phyloP scores from a whole-genome alignment of 2,329 filamentous ascomycete genomes.

The Neodidymelliopsis sp. region DNA sequence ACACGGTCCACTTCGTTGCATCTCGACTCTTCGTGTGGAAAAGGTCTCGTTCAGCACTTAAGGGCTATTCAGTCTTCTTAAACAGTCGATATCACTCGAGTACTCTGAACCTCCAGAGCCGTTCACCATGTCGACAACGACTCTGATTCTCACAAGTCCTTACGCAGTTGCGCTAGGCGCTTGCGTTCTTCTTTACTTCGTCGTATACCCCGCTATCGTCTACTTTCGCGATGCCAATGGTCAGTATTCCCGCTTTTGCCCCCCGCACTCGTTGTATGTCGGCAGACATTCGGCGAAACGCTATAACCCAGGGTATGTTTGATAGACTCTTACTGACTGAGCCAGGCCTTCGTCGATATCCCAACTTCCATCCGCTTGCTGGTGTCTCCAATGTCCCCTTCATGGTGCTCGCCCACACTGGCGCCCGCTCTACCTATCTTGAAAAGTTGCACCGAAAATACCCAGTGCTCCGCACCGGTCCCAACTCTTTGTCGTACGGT shows the following conservation, averaged over 20 bases:
- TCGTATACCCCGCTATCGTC: constrained; percentile 51
- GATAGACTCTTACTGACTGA: background rate
- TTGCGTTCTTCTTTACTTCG: constrained; percentile 45
- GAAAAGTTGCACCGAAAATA: constrained; percentile 56
- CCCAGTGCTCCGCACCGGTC: constrained; percentile 50
- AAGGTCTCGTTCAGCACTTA: constrained; percentile 15
- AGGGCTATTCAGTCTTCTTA: constrained; percentile 13
- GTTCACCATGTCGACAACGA: constrained; percentile 27
- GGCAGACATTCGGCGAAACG: background rate
- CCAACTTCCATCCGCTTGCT: constrained; percentile 56
- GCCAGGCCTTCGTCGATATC: constrained; percentile 57
- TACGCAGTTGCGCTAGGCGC: constrained; percentile 36
- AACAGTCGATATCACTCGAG: constrained; percentile 4
- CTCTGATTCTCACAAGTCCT: constrained; percentile 23
- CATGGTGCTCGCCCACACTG: constrained; percentile 55
- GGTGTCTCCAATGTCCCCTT: constrained; percentile 59
- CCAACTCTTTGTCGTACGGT: constrained; percentile 43
- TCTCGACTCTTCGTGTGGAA: background rate
- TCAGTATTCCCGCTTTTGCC: constrained; percentile 9
- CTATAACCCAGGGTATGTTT: too few relatives aligned
- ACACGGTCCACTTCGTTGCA: constrained; percentile 1
- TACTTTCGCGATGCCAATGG: constrained; percentile 58
- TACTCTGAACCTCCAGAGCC: background rate
- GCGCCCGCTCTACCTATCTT: constrained; percentile 55
- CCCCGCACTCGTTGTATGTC: background rate